phyloP scores from a whole-genome alignment of 768 basidiomycete species.

The Gautieria morchelliformis region DNA sequence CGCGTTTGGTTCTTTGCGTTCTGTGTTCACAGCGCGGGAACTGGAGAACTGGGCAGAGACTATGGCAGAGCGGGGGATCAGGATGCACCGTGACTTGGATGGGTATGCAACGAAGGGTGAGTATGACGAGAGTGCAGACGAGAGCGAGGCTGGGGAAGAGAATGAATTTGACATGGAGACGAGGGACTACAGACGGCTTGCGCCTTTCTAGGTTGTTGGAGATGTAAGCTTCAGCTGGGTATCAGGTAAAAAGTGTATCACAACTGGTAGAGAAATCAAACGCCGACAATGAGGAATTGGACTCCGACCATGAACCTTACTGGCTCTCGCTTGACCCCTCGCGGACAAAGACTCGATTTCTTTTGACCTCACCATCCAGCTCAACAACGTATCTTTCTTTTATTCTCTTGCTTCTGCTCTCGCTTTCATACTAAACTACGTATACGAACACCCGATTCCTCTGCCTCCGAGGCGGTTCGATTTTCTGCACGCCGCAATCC shows the following conservation, averaged over 20 bases:
- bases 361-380: neutral
- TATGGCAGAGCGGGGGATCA: constrained; percentile 69
- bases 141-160: constrained; percentile 20
- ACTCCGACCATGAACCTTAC: constrained; percentile 2
- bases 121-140: constrained; percentile 18
- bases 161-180: constrained; percentile 57
- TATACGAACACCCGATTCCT: neutral
- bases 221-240: too few relatives aligned
- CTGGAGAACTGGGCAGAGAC: constrained; percentile 53
- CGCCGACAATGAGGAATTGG: neutral
- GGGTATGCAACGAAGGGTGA: constrained; percentile 20
- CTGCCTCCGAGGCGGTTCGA: neutral
- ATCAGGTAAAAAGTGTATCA: too few relatives aligned
- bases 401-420: neutral
- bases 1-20: constrained; percentile 59
- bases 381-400: neutral
- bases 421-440: neutral
- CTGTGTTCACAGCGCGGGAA: constrained; percentile 50
- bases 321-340: neutral
- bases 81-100: constrained; percentile 54
- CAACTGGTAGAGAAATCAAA: neutral
- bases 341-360: neutral
- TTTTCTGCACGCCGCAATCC: constrained; percentile 8
- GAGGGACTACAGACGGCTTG: constrained; percentile 46
- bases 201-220: constrained; percentile 40